Evolutionary conservation across 2,329 filamentous ascomycete genomes (phyloP).

Genomic region (Periconia macrospinosa): DNA sequence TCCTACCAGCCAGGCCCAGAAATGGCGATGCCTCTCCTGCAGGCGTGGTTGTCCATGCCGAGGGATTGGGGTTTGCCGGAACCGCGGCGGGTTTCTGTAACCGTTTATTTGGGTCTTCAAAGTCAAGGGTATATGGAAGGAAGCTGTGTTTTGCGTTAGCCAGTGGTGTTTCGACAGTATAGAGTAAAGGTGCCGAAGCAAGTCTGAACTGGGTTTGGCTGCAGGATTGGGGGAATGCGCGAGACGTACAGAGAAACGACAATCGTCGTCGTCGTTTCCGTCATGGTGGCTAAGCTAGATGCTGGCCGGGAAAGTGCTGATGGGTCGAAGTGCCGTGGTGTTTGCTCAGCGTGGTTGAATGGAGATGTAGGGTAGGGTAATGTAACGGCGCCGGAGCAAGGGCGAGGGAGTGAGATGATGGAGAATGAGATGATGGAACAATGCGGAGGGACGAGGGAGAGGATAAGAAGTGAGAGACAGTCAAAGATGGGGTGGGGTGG

Average conservation of each 20-base stretch:
- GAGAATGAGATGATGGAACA: neutral
- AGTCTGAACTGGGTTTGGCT: neutral
- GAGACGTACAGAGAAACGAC: slow-evolving; percentile 61
- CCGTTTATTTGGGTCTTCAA: slow-evolving; percentile 54
- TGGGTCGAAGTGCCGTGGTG: slow-evolving; percentile 1
- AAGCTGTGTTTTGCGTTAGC: slow-evolving; percentile 62
- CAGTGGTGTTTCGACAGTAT: slow-evolving; percentile 6
- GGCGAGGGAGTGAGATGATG: neutral
- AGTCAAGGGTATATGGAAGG: slow-evolving; percentile 89
- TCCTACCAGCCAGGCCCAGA: neutral
- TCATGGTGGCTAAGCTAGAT: slow-evolving; percentile 48
- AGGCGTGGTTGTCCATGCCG: slow-evolving; percentile 42
- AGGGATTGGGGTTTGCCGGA: slow-evolving; percentile 1
- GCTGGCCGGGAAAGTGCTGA: slow-evolving; percentile 3
- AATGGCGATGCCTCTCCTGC: slow-evolving; percentile 9
- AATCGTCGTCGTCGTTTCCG: too few relatives aligned
- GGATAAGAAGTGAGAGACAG: neutral
- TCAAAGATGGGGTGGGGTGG: neutral
- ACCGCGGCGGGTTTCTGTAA: neutral
- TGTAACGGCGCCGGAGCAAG: neutral
- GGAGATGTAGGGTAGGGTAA: neutral
- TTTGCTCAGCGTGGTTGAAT: neutral
- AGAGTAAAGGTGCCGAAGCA: slow-evolving; percentile 1
- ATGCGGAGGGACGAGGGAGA: neutral
- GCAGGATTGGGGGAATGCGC: neutral